Conservation (phyloP, 306 rosid genomes). For the cucumber (Cucumis sativus) region DNA sequence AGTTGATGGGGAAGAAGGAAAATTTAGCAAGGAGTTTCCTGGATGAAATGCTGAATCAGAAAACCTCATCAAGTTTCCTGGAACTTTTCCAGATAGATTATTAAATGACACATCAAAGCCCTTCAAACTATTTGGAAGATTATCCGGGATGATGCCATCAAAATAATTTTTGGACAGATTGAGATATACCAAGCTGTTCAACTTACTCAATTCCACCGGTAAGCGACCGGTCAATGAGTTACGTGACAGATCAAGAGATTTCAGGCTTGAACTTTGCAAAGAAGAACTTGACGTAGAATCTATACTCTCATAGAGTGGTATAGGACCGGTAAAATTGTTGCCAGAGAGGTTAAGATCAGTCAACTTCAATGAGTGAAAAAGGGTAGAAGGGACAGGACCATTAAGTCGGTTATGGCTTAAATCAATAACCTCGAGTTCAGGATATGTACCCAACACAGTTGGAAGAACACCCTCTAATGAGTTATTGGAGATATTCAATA, state of each 20-base stretch:
- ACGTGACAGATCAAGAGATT: constrained; percentile 55
- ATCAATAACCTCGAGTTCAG: constrained; percentile 51
- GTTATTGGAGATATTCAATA: constrained; percentile 47
- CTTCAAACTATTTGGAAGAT: constrained; percentile 41
- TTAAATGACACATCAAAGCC: constrained; percentile 55
- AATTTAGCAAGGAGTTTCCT: constrained; percentile 44
- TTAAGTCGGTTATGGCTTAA: constrained; percentile 55
- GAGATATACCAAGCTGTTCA: constrained; percentile 41
- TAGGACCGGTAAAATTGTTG: constrained; percentile 50
- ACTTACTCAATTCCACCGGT: constrained; percentile 33
- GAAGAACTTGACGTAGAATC: constrained; percentile 10
- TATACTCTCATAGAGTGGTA: constrained; percentile 24
- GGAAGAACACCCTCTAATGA: constrained; percentile 58
- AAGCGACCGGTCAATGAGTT: constrained; percentile 53
- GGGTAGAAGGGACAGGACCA: constrained; percentile 40
- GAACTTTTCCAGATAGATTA: constrained; percentile 57
- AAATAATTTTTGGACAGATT: constrained; percentile 43
- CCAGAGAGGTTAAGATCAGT: constrained; percentile 42
- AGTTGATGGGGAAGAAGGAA: constrained; percentile 26
- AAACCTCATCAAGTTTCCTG: constrained; percentile 40
- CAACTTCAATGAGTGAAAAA: constrained; percentile 50
- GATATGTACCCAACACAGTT: constrained; percentile 44
- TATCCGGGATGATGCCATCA: constrained; percentile 49
- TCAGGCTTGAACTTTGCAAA: constrained; percentile 29
- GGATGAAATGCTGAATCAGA: constrained; percentile 74